phyloP scores from a whole-genome alignment of 352 stramenopile species.

The Phytophthora quininea region DNA sequence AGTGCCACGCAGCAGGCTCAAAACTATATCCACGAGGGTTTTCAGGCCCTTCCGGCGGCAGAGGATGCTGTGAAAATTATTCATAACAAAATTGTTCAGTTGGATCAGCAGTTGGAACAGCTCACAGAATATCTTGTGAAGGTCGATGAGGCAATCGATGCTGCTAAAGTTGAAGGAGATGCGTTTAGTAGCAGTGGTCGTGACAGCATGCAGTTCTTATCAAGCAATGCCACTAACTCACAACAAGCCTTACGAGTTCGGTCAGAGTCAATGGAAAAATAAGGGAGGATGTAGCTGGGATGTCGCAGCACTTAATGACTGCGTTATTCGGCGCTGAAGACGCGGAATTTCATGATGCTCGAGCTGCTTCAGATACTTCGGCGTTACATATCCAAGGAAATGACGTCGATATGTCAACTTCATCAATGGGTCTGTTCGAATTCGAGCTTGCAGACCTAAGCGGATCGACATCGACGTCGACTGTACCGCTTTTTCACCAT shows the following conservation, averaged over 20 bases:
- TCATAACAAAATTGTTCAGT: conserved; percentile 77
- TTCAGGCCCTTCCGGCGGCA: conserved; percentile 68
- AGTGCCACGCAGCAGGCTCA: conserved; percentile 82
- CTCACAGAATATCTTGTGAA: conserved; percentile 65
- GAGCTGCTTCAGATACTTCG: conserved; percentile 46
- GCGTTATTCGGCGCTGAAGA: conserved; percentile 82
- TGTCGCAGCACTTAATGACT: conserved; percentile 81
- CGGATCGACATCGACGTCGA: conserved; percentile 59
- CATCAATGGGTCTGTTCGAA: conserved; percentile 71
- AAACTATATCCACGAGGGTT: conserved; percentile 87
- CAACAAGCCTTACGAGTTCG: conserved; percentile 20
- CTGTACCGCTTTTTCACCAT: conserved; percentile 77
- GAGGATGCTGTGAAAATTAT: conserved; percentile 87
- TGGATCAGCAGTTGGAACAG: conserved; percentile 79
- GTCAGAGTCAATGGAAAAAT: conserved; percentile 67
- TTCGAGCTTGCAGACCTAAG: conserved; percentile 88
- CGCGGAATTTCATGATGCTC: conserved; percentile 85
- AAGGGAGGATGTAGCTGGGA: conserved; percentile 59
- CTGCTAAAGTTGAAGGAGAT: conserved; percentile 65
- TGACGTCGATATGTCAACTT: conserved; percentile 59
- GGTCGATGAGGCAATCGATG: conserved; percentile 79
- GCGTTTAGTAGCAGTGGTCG: conserved; percentile 44
- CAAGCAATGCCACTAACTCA: conserved; percentile 29
- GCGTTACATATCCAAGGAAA: conserved; percentile 22
- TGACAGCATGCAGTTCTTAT: conserved; percentile 68